phyloP scores from a whole-genome alignment of 164 flowering plant species.

The Hamamelis virginiana region DNA sequence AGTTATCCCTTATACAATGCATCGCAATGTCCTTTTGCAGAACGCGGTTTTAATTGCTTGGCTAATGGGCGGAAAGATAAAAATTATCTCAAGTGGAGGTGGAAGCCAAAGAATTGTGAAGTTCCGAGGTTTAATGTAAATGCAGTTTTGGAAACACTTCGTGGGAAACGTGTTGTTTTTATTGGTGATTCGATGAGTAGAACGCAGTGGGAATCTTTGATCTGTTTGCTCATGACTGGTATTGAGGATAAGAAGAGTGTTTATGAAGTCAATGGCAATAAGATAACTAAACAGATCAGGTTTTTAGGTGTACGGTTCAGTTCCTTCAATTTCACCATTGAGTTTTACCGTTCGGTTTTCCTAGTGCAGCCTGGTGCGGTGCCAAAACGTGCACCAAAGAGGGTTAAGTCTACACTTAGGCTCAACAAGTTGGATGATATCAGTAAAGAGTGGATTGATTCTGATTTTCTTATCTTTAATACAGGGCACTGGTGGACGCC shows the following conservation, averaged over 20 bases:
- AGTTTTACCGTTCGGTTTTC: constrained; percentile 57
- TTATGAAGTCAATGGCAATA: constrained; percentile 54
- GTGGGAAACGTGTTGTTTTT: constrained; percentile 50
- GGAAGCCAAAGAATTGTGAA: constrained; percentile 84
- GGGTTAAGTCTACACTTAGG: constrained; percentile 42
- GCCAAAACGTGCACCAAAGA: constrained; percentile 48
- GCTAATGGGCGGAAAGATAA: constrained; percentile 71
- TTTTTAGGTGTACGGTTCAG: constrained; percentile 58
- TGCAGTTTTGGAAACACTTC: constrained; percentile 40
- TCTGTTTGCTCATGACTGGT: constrained; percentile 59
- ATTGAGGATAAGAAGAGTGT: constrained; percentile 51
- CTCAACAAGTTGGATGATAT: constrained; percentile 50
- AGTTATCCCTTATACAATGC: constrained; percentile 77
- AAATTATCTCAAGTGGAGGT: constrained; percentile 70
- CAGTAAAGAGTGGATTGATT: constrained; percentile 40
- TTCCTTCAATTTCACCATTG: constrained; percentile 46
- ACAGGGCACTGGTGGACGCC: constrained; percentile 74
- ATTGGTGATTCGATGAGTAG: constrained; percentile 70
- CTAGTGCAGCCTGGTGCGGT: constrained; percentile 39
- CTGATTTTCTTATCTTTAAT: constrained; percentile 59
- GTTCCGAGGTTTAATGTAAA: constrained; percentile 54
- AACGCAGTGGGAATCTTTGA: constrained; percentile 65
- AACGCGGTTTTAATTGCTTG: constrained; percentile 76
- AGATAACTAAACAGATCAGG: constrained; percentile 50
- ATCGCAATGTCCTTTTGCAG: constrained; percentile 72